Evolutionary conservation across 805 yeast genomes (phyloP).

Genomic region (Alloascoidea africana): DNA sequence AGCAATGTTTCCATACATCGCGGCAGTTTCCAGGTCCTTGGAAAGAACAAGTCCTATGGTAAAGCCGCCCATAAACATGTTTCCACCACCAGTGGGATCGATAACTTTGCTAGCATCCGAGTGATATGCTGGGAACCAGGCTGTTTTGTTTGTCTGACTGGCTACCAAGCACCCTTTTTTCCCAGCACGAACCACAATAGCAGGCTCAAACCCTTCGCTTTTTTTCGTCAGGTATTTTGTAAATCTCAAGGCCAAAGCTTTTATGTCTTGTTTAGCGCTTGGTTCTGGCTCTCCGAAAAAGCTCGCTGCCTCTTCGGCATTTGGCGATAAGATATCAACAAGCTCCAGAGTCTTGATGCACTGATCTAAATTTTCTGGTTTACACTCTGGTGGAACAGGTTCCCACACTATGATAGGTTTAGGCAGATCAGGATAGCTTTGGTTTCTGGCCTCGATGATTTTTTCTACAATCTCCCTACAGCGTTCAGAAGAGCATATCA

Average conservation of each 20-base stretch:
- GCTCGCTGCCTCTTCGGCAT: slow-evolving; percentile 67
- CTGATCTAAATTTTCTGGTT: slow-evolving; percentile 27
- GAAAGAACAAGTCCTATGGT: slow-evolving; percentile 38
- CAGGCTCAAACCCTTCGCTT: slow-evolving; percentile 20
- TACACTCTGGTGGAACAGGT: slow-evolving; percentile 71
- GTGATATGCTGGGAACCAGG: slow-evolving; percentile 70
- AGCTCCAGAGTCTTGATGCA: slow-evolving; percentile 23
- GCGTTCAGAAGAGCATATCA: slow-evolving; percentile 60
- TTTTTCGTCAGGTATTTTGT: slow-evolving; percentile 23
- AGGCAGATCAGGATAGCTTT: background rate
- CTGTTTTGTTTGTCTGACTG: slow-evolving; percentile 13
- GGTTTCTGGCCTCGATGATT: slow-evolving; percentile 2
- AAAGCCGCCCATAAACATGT: slow-evolving; percentile 74
- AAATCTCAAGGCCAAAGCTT: slow-evolving; percentile 26
- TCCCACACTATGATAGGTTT: slow-evolving; percentile 56
- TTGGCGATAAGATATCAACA: slow-evolving; percentile 63
- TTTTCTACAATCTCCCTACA: slow-evolving; percentile 29
- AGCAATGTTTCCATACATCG: slow-evolving; percentile 57
- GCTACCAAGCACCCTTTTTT: slow-evolving; percentile 45
- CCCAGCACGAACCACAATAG: slow-evolving; percentile 65
- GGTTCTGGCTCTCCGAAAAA: slow-evolving; percentile 37
- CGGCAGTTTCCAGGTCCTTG: slow-evolving; percentile 27
- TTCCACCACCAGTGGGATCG: slow-evolving; percentile 95
- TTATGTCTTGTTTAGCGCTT: slow-evolving; percentile 21
- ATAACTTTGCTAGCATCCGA: slow-evolving; percentile 30